Evolutionary conservation across 805 yeast genomes (phyloP).

Genomic region (Wickerhamomyces silvicola): DNA sequence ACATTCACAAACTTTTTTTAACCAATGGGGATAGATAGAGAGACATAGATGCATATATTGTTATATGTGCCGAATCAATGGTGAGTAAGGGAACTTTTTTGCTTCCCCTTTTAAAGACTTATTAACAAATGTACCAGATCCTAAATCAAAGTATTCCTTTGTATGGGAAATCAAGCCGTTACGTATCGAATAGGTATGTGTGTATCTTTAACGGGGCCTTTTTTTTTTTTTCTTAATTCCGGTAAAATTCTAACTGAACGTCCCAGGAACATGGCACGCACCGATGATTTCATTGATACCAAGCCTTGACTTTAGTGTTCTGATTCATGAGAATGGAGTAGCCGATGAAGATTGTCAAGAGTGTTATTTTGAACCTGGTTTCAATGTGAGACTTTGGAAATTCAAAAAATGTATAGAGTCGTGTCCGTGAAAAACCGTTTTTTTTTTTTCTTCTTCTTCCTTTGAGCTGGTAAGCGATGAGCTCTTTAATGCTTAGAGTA

Average conservation of each 20-base stretch:
- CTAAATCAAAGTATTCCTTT: constrained; percentile 62
- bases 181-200: constrained; percentile 61
- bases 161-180: constrained; percentile 80
- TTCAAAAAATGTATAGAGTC: background rate
- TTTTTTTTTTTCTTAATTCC: background rate
- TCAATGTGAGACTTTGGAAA: constrained; percentile 13
- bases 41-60: constrained; percentile 53
- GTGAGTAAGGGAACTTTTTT: constrained; percentile 38
- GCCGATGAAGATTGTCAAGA: constrained; percentile 80
- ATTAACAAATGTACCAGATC: constrained; percentile 50
- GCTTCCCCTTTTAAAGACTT: constrained; percentile 26
- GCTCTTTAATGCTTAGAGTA: background rate
- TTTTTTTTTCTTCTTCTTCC: too few relatives aligned
- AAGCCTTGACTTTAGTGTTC: constrained; percentile 76
- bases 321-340: constrained; percentile 79
- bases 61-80: constrained; percentile 62
- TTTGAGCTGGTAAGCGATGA: too few relatives aligned
- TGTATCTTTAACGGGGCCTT: background rate
- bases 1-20: constrained; percentile 82
- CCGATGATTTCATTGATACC: constrained; percentile 86
- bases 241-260: background rate
- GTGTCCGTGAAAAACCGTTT: background rate
- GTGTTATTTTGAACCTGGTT: constrained; percentile 59
- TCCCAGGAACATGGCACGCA: constrained; percentile 80
- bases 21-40: constrained; percentile 74